Evolutionary conservation across 2,329 filamentous ascomycete genomes (phyloP), one percentile per base, ranked within the genome.

Genomic region (Ophiostoma sp.): DNA sequence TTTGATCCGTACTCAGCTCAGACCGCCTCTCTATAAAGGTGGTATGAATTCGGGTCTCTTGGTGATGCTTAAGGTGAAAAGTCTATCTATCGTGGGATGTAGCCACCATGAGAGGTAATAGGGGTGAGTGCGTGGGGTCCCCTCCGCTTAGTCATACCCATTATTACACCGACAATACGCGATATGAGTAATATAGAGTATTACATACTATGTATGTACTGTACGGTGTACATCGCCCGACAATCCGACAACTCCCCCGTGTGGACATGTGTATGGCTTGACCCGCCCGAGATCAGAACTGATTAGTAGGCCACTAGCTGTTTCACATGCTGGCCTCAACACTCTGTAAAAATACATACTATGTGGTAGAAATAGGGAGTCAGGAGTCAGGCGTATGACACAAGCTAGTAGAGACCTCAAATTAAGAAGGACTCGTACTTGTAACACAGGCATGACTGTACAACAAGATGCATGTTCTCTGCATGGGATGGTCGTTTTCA

Each of bases 221-320:
- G 27, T 31, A n/a, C n/a, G 44, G 44, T n/a, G 5, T 54, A 57
- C 44, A 57, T 62, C 20, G 57, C 57, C 57, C 57, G 57, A 62
- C 57, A 17, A 5, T 33, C 57, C 57, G 57, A 62, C 11, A 62
- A 17, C 57, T 62, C 0, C 57, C 33, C 57, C 57, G 57, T 33
- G 27, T 62, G 57, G 57, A 62, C 27, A 31, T 13, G 52, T n/a
- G 8, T 8, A 57, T 62, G 57, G 27, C 6, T 20, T 62, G 57
- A 62, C 57, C 57, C 57, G 57, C 57, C 57, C 27, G 27, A 17
- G 57, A 20, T 62, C n/a, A 17, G 13, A 20, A 33, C 27, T 35
- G 27, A 62, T 62, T 62, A 62, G n/a, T 23, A 62, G 57, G 17
- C 6, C 27, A 62, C 27, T 62, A 33, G 27, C 23, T 15, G 57